Evolutionary conservation across 140 eudicot species (phyloP).

Genomic region (Cichorium intybus): DNA sequence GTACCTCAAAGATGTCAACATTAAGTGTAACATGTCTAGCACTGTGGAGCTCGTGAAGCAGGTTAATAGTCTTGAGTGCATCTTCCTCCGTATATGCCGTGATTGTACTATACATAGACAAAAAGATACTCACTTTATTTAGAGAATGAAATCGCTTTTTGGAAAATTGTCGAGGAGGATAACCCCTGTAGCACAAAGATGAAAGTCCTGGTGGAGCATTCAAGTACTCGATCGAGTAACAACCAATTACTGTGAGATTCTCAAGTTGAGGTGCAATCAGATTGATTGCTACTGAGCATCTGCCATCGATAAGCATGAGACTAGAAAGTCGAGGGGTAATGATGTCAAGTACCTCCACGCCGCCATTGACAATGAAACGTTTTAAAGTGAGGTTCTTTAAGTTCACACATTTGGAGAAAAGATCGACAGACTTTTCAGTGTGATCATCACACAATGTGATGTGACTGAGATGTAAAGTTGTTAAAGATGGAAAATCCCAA

Average conservation of each 20-base stretch:
- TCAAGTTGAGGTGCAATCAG: conserved; percentile 29
- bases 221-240: conserved; percentile 15
- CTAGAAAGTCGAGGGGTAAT: conserved; percentile 17
- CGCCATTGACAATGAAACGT: neutral
- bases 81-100: neutral
- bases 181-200: conserved; percentile 8
- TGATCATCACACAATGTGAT: neutral
- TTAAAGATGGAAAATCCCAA: conserved; percentile 27
- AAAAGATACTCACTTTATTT: neutral
- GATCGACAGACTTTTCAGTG: neutral
- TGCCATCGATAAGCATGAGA: conserved; percentile 4
- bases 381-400: conserved; percentile 23
- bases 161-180: neutral
- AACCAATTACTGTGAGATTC: conserved; percentile 8
- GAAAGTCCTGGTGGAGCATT: conserved; percentile 11
- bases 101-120: neutral
- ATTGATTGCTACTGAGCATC: neutral
- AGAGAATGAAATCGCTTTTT: conserved; percentile 8
- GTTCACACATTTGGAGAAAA: conserved; percentile 26
- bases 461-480: neutral
- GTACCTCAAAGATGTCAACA: conserved; percentile 16
- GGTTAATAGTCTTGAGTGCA: conserved; percentile 10
- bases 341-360: conserved; percentile 2
- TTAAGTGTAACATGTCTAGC: conserved; percentile 18
- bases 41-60: conserved; percentile 19